Evolutionary conservation across 345 rosid genomes (phyloP).

Genomic region (Brassica napus): Da-Ae NC_063438.1:2085501-2086000

Average conservation of each 20-base stretch:
- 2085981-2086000: not conserved
- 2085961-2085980: slow-evolving; percentile 5
- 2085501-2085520: slow-evolving; percentile 13
- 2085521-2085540: slow-evolving; percentile 9
- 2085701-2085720: not conserved
- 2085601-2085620: slow-evolving; percentile 21
- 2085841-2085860: not conserved
- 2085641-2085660: slow-evolving; percentile 2
- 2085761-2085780: not conserved
- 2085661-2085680: slow-evolving; percentile 8
- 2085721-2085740: not conserved
- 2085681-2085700: not conserved
- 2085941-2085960: slow-evolving; percentile 1
- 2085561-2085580: slow-evolving; percentile 11
- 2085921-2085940: not conserved
- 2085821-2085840: not conserved
- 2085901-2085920: not conserved
- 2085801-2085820: not conserved
- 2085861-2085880: not conserved
- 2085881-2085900: not conserved
- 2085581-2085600: not conserved
- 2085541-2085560: slow-evolving; percentile 14
- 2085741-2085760: not conserved
- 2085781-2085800: not conserved
- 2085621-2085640: slow-evolving; percentile 17